phyloP scores from a whole-genome alignment of 768 basidiomycete genomes.

The Tephrocybe sp. region DNA sequence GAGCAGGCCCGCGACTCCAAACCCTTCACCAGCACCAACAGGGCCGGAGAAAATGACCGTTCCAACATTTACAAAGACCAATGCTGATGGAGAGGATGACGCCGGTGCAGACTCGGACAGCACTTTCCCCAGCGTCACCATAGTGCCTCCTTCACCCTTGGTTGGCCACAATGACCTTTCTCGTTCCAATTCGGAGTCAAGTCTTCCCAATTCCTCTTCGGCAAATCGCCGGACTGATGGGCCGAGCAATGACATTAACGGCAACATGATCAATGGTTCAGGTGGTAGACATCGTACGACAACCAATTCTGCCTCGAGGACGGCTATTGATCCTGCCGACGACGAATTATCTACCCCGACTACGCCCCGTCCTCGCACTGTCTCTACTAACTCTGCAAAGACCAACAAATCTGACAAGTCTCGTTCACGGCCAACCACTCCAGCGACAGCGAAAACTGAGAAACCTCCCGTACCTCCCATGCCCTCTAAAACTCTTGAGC shows the following conservation, averaged over 20 bases:
- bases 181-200: constrained; percentile 23
- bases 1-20: constrained; percentile 7
- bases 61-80: constrained; percentile 23
- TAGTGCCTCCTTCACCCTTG: constrained; percentile 45
- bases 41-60: constrained; percentile 7
- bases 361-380: constrained; percentile 14
- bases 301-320: constrained; percentile 12
- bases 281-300: constrained; percentile 21
- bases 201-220: constrained; percentile 13
- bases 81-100: constrained; percentile 14
- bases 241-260: constrained; percentile 12
- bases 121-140: constrained; percentile 40
- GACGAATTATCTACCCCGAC: constrained; percentile 20
- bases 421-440: constrained; percentile 16
- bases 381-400: constrained; percentile 9
- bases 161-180: constrained; percentile 24
- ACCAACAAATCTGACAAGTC: constrained; percentile 11
- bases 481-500: constrained; percentile 20
- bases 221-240: constrained; percentile 17
- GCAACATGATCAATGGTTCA: constrained; percentile 13
- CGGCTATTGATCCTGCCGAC: constrained; percentile 15
- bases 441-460: constrained; percentile 18
- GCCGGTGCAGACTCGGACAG: constrained; percentile 25
- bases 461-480: constrained; percentile 13
- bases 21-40: constrained; percentile 9